Evolutionary conservation across 106 monocot species (phyloP), one percentile per base, ranked within the genome.

Genomic region (Narthecium ossifragum): DNA sequence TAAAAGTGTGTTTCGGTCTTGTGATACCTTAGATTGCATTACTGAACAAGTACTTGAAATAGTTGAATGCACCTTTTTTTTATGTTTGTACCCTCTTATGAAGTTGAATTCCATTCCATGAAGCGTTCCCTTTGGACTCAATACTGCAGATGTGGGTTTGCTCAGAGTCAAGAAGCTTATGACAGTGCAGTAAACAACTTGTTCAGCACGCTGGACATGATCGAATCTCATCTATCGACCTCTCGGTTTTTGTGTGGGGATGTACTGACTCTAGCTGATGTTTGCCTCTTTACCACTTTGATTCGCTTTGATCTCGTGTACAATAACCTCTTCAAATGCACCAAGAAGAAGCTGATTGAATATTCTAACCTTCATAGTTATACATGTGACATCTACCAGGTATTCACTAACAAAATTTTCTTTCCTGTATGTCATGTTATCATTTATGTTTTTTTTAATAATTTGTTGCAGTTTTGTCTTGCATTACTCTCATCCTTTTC

Each of bases 141-240:
- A 24, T 41, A 18, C 36, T 60, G 58, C 64, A 90, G 93, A 45
- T 94, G 94, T 65, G 94, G 94, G 8, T 94, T 94, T 69, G 89
- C 89, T 2, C 94, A 94, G 70, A 90, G 89, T 29, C 94, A 94
- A 45, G 94, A 73, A 45, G 94, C 94, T 6, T 94, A 94, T 58
- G 68, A 94, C 26, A 18, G 40, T 14, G 89, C 89, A 8, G 82
- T 62, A 0, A 67, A 61, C 13, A 75, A 80, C n/a, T 48, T 94
- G 12, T 90, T 94, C 61, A 14, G 21, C 14, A 75, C 94, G 8
- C 24, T 94, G 61, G 89, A 94, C 34, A 70, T 49, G 66, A 31
- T 94, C 17, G 89, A 94, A 40, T 56, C 59, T 51, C 83, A 83
- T 56, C 67, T 94, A 12, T 70, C 74, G 0, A 39, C 56, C 5